Evolutionary conservation across 805 yeast genomes (phyloP).

Genomic region (Starmerella vaccinii): DNA sequence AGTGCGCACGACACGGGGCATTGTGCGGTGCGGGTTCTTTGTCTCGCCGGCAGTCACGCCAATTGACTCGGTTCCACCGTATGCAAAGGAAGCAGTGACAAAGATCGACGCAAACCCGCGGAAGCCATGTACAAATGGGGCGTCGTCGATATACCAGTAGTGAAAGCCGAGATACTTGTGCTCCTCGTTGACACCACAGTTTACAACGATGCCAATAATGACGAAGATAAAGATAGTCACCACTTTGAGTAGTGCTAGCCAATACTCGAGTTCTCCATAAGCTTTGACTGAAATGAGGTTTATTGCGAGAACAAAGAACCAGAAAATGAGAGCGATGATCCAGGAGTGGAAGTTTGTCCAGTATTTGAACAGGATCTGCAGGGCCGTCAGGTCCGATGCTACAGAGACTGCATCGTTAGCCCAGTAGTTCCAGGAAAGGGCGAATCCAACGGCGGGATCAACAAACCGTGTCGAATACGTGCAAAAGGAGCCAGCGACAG

Average conservation of each 20-base stretch:
- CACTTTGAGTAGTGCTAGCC: conserved; percentile 57
- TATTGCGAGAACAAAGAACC: conserved; percentile 39
- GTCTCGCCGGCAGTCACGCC: conserved; percentile 55
- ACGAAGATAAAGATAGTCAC: conserved; percentile 54
- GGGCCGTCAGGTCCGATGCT: conserved; percentile 41
- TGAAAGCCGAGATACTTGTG: conserved; percentile 38
- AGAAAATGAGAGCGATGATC: conserved; percentile 39
- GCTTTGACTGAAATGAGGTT: conserved; percentile 44
- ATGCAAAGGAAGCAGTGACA: conserved; percentile 49
- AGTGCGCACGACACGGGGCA: conserved; percentile 49
- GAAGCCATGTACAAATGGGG: conserved; percentile 32
- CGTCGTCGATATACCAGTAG: conserved; percentile 45
- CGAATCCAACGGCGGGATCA: conserved; percentile 44
- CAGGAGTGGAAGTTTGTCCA: conserved; percentile 42
- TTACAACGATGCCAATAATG: conserved; percentile 46
- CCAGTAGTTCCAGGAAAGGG: conserved; percentile 43
- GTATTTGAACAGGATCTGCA: conserved; percentile 38
- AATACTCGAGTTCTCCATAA: conserved; percentile 52
- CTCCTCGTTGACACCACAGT: conserved; percentile 42
- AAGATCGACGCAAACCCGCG: conserved; percentile 42
- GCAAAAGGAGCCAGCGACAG: conserved; percentile 46
- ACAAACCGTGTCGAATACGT: conserved; percentile 42
- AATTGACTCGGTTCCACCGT: conserved; percentile 48
- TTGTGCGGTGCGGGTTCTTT: conserved; percentile 46
- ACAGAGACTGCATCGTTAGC: conserved; percentile 42